Conservation (phyloP, 2,329 filamentous ascomycete species). For the Fusarium oxysporum region DNA sequence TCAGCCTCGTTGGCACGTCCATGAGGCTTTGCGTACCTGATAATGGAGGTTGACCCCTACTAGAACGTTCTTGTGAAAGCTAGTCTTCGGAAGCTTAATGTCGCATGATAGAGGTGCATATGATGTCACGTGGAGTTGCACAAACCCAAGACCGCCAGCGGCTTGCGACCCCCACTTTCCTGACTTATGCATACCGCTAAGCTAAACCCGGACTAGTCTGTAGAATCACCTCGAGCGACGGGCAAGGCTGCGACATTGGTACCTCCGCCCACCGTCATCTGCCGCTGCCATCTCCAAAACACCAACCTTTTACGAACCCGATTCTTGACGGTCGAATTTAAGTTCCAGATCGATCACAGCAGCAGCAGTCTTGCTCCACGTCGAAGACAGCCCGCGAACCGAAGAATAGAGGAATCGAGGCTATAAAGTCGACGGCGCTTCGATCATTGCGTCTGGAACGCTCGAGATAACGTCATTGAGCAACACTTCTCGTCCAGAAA, state of each 20-base stretch:
- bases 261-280: conserved; percentile 40
- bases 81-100: conserved; percentile 17
- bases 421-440: conserved; percentile 19
- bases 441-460: conserved; percentile 37
- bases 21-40: conserved; percentile 38
- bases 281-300: conserved; percentile 41
- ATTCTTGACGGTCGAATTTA: conserved; percentile 6
- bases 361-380: background rate
- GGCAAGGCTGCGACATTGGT: conserved; percentile 47
- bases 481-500: conserved; percentile 31
- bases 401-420: background rate
- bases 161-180: conserved; percentile 1
- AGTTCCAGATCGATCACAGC: conserved; percentile 5
- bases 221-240: conserved; percentile 43
- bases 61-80: conserved; percentile 15
- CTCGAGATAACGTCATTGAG: conserved; percentile 50
- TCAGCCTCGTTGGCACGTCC: conserved; percentile 38
- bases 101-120: conserved; percentile 43
- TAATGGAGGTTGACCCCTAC: conserved; percentile 9
- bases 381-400: background rate
- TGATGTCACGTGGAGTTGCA: conserved; percentile 48
- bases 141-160: conserved; percentile 20
- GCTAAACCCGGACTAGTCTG: conserved; percentile 27
- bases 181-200: conserved; percentile 47
- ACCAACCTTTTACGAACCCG: conserved; percentile 25